Base-by-base conservation (phyloP, 225 moss, liverwort and hornwort species). In the Marchantia polymorpha region DNA sequence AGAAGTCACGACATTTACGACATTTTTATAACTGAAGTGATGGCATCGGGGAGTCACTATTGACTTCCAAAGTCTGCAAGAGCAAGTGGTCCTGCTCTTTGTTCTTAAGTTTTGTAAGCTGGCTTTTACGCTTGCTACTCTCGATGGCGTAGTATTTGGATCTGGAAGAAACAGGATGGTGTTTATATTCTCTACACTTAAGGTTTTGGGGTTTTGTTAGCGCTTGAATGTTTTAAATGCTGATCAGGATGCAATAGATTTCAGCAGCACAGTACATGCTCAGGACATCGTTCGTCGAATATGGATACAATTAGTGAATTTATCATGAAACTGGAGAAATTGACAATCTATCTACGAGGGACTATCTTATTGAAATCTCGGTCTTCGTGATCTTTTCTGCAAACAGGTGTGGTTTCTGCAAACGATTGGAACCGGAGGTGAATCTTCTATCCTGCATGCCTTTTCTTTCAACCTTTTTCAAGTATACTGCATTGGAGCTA, bases 331-430 rank as follows among this genome's bases (percentile, higher is more conserved):
- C 8, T 71, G 7, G 50, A 47, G 6, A 20, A 50, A 3, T 71
- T 46, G 46, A 29, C 2, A 12, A 29, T 6, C 0, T 10, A 26
- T 65, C 27, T 12, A 65, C 10, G 27, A 13, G 19, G 10, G 65
- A 10, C 13, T 29, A 22, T 26, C 10, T 74, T 48, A 74, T 30
- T 75, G 16, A 75, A 10, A 46, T 30, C 25, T 48, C 8, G 19
- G 8, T n/a, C 49, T n/a, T 72, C 59, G 29, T 10, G 8, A 51
- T 23, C 7, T n/a, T 48, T 16, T 4, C 17, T 17, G 12, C 30
- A 26, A 65, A 15, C 87, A 90, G 90, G 91, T 97, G 97, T 77
- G 94, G 97, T 29, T 93, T 94, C 82, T 97, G 94, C 81, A 93
- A 94, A 87, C 87, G 79, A 13, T 76, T 97, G 80, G 50, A 86